These are phyloP conservation scores for Aureobasidium sp. DNA, from an alignment of 2,329 filamentous ascomycete species.

Conservation along the genomic window DNA sequence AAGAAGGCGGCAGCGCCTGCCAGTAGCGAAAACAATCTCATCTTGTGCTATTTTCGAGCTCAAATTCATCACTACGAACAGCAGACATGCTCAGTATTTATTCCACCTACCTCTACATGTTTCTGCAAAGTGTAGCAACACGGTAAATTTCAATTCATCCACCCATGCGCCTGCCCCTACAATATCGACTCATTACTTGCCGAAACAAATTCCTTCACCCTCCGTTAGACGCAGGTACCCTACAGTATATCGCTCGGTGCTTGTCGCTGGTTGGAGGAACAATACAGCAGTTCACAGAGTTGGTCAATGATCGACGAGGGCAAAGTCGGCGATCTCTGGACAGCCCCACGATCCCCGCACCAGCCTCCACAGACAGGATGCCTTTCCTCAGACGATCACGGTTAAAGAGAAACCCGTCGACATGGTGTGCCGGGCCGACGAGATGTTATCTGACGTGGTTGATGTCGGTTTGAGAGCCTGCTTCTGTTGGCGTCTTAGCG, in stretches of 20 bases:
- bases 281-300: background rate
- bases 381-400: background rate
- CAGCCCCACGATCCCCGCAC: constrained; percentile 7
- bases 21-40: constrained; percentile 3
- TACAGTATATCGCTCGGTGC: background rate
- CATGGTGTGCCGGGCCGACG: constrained; percentile 2
- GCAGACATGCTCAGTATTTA: background rate
- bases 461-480: background rate
- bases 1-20: background rate
- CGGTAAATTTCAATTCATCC: constrained; percentile 14
- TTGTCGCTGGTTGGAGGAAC: constrained; percentile 12
- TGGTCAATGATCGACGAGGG: constrained; percentile 5
- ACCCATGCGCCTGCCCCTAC: background rate
- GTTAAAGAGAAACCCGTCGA: background rate
- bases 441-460: background rate
- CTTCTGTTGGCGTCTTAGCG: background rate
- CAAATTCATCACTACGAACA: background rate
- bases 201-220: background rate
- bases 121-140: background rate
- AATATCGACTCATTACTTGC: background rate
- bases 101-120: background rate
- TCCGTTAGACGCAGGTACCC: background rate
- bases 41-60: background rate
- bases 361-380: background rate
- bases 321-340: background rate